Percentiles rank a stretch among this genome's conserved stretches.
Conservation (phyloP, 2,329 filamentous ascomycete genomes). For the Botrytis sinoallii region DNA sequence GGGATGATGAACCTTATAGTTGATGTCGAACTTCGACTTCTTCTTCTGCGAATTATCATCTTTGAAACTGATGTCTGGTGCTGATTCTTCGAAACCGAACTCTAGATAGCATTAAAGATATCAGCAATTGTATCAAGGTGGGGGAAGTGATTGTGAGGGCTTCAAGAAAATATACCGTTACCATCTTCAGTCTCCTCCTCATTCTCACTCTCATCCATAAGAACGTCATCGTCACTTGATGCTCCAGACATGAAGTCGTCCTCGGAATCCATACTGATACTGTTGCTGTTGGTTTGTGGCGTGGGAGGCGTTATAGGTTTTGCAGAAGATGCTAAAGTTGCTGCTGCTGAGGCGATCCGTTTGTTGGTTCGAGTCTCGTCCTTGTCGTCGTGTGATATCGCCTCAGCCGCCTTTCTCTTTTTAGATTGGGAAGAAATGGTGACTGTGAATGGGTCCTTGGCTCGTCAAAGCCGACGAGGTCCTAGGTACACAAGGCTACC, state of each 20-base stretch:
- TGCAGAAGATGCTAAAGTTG: slow-evolving; percentile 19
- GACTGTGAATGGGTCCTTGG: slow-evolving; percentile 34
- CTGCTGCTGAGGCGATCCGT: slow-evolving; percentile 40
- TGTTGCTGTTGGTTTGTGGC: slow-evolving; percentile 50
- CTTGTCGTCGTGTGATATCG: slow-evolving; percentile 38
- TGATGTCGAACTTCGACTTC: slow-evolving; percentile 75
- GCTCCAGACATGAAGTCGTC: slow-evolving; percentile 87
- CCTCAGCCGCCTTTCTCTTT: slow-evolving; percentile 53
- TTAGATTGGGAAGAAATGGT: slow-evolving; percentile 52
- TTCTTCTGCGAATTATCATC: slow-evolving; percentile 69
- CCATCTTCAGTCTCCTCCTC: slow-evolving; percentile 55
- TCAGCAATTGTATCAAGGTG: slow-evolving; percentile 18
- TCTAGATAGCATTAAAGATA: slow-evolving; percentile 27
- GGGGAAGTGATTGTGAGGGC: not conserved
- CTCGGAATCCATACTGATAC: slow-evolving; percentile 90
- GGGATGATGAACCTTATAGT: slow-evolving; percentile 78
- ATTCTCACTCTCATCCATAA: slow-evolving; percentile 76
- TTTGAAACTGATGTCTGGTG: slow-evolving; percentile 48
- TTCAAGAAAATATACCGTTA: slow-evolving; percentile 22
- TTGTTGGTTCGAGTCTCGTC: slow-evolving; percentile 36
- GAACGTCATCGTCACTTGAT: slow-evolving; percentile 72
- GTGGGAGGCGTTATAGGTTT: slow-evolving; percentile 47
- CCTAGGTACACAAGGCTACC: slow-evolving; percentile 35
- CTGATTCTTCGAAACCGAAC: slow-evolving; percentile 48
- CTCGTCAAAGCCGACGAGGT: slow-evolving; percentile 31